Evolutionary conservation across 1,284 basidiomycete species (phyloP), one percentile per base, ranked within the genome.

Genomic region (Psilocybe mexicana): DNA sequence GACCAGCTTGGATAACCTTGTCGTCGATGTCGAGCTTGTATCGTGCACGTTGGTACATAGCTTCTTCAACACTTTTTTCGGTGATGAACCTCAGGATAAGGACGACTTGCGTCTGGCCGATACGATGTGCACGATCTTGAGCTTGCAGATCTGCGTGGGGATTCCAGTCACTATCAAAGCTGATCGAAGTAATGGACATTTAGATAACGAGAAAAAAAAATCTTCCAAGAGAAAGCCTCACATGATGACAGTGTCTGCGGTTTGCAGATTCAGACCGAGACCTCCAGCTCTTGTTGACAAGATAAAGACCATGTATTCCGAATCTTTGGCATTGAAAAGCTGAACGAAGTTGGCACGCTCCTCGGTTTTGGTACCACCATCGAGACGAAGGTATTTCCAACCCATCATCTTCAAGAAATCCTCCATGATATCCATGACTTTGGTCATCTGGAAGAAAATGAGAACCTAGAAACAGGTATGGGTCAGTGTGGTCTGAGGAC

Each of bases 361-460:
- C 58, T 99, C 97, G 12, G 96, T 96, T 80, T 98, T 98, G 43
- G 97, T 99, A 12, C 93, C 91, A 81, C 97, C 97, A 74, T 99
- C 97, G 25, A 99, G 82, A 66, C 97, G 94, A 53, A 98, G 87
- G 74, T 96, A 93, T 70, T 93, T 91, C 84, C 88, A 95, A 18
- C 86, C 85, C 78, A 92, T 88, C 81, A 90, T 92, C 70, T 93
- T 92, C 71, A 98, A 79, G 72, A 98, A 99, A 72, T 99, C 97
- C 71, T 97, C 95, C 86, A 99, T 96, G 72, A 99, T 98, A 66
- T 98, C 95, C 96, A 99, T 98, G 71, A 98, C 95, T 68, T 95
- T 87, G 6, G 96, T 98, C 96, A 98, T 98, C 76, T 99, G 96
- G 89, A 98, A 98, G 86, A 98, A 98, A 71, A 99, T 98, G 61